Conservation (phyloP, 2,329 filamentous ascomycete species). For the Nakataea oryzae region DNA sequence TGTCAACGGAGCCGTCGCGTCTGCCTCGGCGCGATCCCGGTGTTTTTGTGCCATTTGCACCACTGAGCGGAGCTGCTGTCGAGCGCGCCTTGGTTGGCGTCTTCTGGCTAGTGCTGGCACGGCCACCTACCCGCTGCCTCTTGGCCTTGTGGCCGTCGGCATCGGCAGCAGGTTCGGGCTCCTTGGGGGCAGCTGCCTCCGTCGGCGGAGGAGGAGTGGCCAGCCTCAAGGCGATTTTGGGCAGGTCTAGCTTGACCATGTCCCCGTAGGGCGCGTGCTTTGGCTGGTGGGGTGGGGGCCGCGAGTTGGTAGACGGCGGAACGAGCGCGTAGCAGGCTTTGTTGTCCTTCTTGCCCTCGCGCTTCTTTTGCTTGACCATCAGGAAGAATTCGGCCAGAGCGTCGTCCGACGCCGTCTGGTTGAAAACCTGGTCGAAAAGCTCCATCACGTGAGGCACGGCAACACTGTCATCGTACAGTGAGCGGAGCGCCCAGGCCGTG, state of each 20-base stretch:
- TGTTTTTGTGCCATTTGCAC: conserved; percentile 4
- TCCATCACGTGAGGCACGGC: conserved; percentile 39
- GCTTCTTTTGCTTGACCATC: conserved; percentile 43
- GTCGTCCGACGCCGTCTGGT: conserved; percentile 42
- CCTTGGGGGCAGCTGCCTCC: neutral
- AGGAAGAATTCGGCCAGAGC: conserved; percentile 39
- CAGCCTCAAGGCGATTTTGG: conserved; percentile 13
- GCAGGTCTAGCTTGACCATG: conserved; percentile 31
- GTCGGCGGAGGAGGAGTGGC: neutral
- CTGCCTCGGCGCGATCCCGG: conserved; percentile 10
- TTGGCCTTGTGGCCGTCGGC: conserved; percentile 20
- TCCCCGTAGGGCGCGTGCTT: conserved; percentile 37
- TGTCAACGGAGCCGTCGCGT: conserved; percentile 15
- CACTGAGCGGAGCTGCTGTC: conserved; percentile 3
- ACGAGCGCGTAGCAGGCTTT: conserved; percentile 44
- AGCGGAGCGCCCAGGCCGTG: conserved; percentile 51
- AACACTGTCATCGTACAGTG: conserved; percentile 48
- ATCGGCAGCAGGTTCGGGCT: conserved; percentile 10
- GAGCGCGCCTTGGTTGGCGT: conserved; percentile 9
- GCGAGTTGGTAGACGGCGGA: conserved; percentile 31
- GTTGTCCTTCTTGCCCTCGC: conserved; percentile 42
- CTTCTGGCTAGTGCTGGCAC: conserved; percentile 5
- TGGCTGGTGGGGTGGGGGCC: conserved; percentile 31
- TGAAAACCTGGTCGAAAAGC: conserved; percentile 48
- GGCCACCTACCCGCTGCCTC: conserved; percentile 14